Base-by-base conservation (phyloP, 805 yeast genomes). In the Zygosaccharomyces gambellarensis region DNA sequence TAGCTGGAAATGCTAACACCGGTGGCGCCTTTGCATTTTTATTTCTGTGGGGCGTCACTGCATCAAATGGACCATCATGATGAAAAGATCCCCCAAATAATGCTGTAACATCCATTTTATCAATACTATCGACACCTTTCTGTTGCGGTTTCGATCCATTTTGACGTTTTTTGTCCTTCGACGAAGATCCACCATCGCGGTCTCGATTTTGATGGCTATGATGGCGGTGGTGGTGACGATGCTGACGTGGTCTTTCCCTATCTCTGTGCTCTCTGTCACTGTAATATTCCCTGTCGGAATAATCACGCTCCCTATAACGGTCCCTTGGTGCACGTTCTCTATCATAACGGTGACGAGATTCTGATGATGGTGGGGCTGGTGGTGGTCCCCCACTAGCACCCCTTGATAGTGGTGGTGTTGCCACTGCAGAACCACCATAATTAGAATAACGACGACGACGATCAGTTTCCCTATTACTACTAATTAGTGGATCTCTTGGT, bases 11-110 rank as follows among this genome's bases (percentile, higher is more conserved):
- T 0, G 99, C 99, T 72, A 81, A 74, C 12, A 94, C 97, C 4
- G 99, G 99, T 0, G 97, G 96, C 41, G 81, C 82, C 62, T 74
- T 77, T 17, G 76, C 73, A 55, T 80, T 75, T 70, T 85, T 87
- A 70, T 94, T 94, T 67, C 98, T 82, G 68, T 88, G 96, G 6
- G 99, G 98, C 2, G 95, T 87, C 68, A 98, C 92, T 1, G 99
- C 99, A 67, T 94, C 99, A 66, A 94, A 94, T 12, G 99, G 99
- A 10, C 99, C 99, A 71, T 94, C 99, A 68, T 94, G 98, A 69
- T 94, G 99, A 77, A 94, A 94, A 2, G 95, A 88, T 14, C 89
- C 88, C 23, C 97, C 97, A 65, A 87, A 90, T 53, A 90, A 77
- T 1, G 96, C 97, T 10, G 97, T 90, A 42, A 92, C 99, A 68